Conservation (phyloP, 257 asterid species). For the Gentiana macrophylla region DNA sequence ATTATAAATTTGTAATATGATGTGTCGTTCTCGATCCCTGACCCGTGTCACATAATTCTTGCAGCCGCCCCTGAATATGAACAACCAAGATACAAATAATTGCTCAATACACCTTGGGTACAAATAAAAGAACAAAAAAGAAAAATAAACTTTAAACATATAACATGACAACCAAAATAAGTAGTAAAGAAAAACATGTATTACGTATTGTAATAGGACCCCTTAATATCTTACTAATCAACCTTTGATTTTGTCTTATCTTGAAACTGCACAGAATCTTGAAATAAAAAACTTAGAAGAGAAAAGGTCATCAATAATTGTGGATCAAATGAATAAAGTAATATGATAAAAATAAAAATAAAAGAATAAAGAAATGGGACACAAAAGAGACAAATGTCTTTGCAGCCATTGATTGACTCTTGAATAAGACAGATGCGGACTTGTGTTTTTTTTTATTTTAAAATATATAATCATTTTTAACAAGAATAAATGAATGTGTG, state of each 20-base stretch:
- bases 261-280: conserved; percentile 41
- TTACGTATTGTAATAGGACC: conserved; percentile 2
- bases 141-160: no score
- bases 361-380: conserved; percentile 13
- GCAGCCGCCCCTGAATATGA: no score
- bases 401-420: conserved; percentile 42
- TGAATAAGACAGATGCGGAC: conserved; percentile 27
- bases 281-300: conserved; percentile 9
- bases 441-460: conserved; percentile 11
- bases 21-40: no score
- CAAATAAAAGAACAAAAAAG: no score
- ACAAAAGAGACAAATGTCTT: conserved; percentile 39
- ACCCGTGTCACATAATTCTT: no score
- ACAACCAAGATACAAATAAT: no score
- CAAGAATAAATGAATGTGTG: no score
- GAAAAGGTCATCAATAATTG: conserved; percentile 18
- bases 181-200: background rate
- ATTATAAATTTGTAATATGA: no score
- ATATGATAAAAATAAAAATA: no score
- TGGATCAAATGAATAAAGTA: conserved; percentile 6
- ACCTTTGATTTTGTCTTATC: conserved; percentile 34
- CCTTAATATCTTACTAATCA: conserved; percentile 4
- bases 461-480: no score
- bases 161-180: no score
- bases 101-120: no score